Base-by-base conservation (phyloP, 1,139 yeast species). In the Eremothecium gossypii region DNA sequence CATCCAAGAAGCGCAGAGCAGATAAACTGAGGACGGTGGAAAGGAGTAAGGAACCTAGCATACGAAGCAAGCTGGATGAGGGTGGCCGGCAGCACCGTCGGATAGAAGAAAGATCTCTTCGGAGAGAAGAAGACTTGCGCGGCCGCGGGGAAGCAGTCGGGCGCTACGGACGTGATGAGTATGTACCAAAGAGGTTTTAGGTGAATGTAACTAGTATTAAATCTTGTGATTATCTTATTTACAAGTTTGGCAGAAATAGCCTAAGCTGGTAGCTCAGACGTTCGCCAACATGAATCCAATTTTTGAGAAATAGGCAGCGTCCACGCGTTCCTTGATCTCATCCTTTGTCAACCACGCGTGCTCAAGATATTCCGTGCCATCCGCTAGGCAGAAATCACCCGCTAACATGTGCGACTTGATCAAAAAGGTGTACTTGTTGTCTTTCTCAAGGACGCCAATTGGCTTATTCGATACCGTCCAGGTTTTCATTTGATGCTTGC, bases 391-490 rank as follows among this genome's bases (percentile, higher is more conserved):
- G 59, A 89, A 89, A 47, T 69, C 67, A 37, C 98, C 98, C n/a
- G 95, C 84, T 53, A 91, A 68, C 44, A 91, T 85, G 60, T 86
- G 96, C 36, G 95, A 83, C 64, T 86, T 86, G 57, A 91, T 78
- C 55, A 84, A 70, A 59, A 80, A 91, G 47, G 61, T 66, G 44
- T 61, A 51, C 2, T 48, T 41, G 2, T 54, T 54, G 33, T 55
- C 55, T 3, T 55, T 53, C 49, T 68, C 65, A 46, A 77, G 56
- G 6, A 83, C 79, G 46, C 83, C 93, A 39, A 91, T 81, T 35
- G 98, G 98, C 8, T 83, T 82, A 48, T 77, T 77, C 23, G 97
- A 85, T 12, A 91, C 95, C 14, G 85, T 77, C 83, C 94, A 91
- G 40, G 89, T 82, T 62, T 86, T 83, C 60, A 91, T 76, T 44